Percentiles rank a stretch among this genome's conserved stretches.
Conservation (phyloP, 1,284 basidiomycete genomes). For the Lentinula novae-zelandiae region DNA sequence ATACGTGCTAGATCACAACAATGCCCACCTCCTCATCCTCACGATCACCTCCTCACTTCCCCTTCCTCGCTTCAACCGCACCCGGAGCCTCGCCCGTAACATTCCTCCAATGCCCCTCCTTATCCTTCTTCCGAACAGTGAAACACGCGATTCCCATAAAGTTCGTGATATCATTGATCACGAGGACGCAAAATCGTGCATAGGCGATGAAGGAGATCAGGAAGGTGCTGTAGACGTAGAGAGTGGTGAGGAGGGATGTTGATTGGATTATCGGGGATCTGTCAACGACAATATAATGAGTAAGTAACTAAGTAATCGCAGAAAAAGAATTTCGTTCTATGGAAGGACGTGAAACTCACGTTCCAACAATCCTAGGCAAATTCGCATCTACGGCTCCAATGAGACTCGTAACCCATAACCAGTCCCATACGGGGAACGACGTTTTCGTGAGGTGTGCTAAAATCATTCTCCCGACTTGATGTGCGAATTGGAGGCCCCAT, state of each 20-base stretch:
- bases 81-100: not conserved
- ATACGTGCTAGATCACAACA: too few relatives aligned
- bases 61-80: not conserved
- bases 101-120: constrained; percentile 59
- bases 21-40: not conserved
- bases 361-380: constrained; percentile 59
- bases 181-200: constrained; percentile 73
- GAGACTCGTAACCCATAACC: constrained; percentile 81
- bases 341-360: constrained; percentile 40
- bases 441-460: constrained; percentile 88
- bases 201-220: constrained; percentile 69
- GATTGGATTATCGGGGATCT: constrained; percentile 72
- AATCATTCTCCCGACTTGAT: constrained; percentile 90
- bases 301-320: not conserved
- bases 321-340: not conserved
- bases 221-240: constrained; percentile 71
- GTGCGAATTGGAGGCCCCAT: constrained; percentile 87
- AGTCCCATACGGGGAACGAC: constrained; percentile 86
- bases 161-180: constrained; percentile 85
- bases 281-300: not conserved
- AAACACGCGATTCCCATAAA: constrained; percentile 90
- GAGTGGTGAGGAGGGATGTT: constrained; percentile 50
- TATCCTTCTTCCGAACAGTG: constrained; percentile 81
- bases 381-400: constrained; percentile 84
- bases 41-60: not conserved